These are phyloP conservation scores for Didymella glomerata DNA, from an alignment of 2,329 filamentous ascomycete species.

Conservation along the genomic window DNA sequence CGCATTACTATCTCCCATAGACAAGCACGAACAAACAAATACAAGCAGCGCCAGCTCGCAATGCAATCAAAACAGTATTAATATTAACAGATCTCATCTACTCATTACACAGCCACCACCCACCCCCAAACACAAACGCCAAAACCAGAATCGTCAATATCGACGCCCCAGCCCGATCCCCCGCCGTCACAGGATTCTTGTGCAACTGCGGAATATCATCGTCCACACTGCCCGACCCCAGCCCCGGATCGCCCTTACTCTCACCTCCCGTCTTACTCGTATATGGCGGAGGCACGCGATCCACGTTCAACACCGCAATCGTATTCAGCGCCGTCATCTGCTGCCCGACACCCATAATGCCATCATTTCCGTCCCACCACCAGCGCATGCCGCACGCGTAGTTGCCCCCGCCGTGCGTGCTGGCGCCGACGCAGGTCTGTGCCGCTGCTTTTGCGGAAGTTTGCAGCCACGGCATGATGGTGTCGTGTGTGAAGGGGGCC, in stretches of 20 bases:
- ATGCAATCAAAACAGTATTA: no score
- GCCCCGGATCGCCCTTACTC: constrained; percentile 55
- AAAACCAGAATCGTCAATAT: constrained; percentile 52
- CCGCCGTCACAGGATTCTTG: constrained; percentile 42
- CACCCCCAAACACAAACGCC: constrained; percentile 26
- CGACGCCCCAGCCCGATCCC: constrained; percentile 54
- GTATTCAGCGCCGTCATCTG: constrained; percentile 66
- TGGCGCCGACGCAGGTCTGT: constrained; percentile 60
- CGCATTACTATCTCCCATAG: no score
- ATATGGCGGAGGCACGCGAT: constrained; percentile 53
- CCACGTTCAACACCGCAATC: constrained; percentile 57
- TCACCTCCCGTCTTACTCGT: constrained; percentile 62
- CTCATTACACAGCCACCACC: constrained; percentile 35
- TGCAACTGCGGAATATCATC: constrained; percentile 30
- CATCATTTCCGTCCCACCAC: constrained; percentile 55
- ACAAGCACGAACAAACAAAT: no score
- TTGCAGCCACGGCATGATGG: constrained; percentile 62
- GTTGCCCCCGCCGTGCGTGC: constrained; percentile 44
- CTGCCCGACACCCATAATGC: constrained; percentile 62
- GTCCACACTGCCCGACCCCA: constrained; percentile 48
- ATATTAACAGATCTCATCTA: background rate
- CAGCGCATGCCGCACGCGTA: constrained; percentile 55
- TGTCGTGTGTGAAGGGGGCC: constrained; percentile 63
- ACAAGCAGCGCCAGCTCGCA: no score
- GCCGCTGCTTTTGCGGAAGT: constrained; percentile 64